Evolutionary conservation across 2,329 filamentous ascomycete species (phyloP).

Genomic region (Thermoascus crustaceus): DNA sequence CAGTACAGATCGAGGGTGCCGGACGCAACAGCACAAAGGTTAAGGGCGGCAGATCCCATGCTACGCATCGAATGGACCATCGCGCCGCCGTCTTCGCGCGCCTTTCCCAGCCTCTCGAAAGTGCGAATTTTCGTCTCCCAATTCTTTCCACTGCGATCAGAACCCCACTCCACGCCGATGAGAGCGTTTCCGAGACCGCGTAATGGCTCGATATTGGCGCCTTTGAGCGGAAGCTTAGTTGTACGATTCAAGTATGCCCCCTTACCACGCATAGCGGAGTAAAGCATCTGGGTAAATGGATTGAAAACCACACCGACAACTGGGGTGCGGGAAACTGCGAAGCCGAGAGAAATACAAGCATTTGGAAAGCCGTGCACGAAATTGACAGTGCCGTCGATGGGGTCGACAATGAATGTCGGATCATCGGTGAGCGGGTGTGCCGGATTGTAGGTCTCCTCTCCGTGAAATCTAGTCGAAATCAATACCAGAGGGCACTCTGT

Average conservation of each 20-base stretch:
- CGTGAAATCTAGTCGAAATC: constrained; percentile 40
- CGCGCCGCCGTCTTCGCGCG: constrained; percentile 47
- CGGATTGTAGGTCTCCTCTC: constrained; percentile 53
- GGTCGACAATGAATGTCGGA: constrained; percentile 56
- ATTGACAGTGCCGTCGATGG: constrained; percentile 58
- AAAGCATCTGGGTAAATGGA: constrained; percentile 49
- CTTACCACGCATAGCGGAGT: constrained; percentile 47
- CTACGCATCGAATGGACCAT: constrained; percentile 55
- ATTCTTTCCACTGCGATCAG: constrained; percentile 48
- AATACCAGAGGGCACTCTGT: not conserved
- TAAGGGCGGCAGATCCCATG: constrained; percentile 53
- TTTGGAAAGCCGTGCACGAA: constrained; percentile 56
- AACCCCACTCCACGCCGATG: constrained; percentile 55
- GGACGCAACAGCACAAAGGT: constrained; percentile 51
- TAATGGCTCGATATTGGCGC: constrained; percentile 36
- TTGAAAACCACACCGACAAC: constrained; percentile 55
- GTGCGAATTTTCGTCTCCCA: constrained; percentile 50
- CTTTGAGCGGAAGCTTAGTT: constrained; percentile 39
- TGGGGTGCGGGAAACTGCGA: constrained; percentile 43
- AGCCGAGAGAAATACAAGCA: constrained; percentile 52
- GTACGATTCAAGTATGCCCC: constrained; percentile 43
- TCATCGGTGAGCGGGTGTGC: constrained; percentile 42
- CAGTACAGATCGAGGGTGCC: constrained; percentile 55
- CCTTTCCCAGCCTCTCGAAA: constrained; percentile 41
- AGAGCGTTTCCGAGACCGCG: constrained; percentile 43